Percentiles rank a stretch among this genome's conserved stretches.
phyloP scores from a whole-genome alignment of 108 stramenopile species.

The Asterionellopsis glacialis region DNA sequence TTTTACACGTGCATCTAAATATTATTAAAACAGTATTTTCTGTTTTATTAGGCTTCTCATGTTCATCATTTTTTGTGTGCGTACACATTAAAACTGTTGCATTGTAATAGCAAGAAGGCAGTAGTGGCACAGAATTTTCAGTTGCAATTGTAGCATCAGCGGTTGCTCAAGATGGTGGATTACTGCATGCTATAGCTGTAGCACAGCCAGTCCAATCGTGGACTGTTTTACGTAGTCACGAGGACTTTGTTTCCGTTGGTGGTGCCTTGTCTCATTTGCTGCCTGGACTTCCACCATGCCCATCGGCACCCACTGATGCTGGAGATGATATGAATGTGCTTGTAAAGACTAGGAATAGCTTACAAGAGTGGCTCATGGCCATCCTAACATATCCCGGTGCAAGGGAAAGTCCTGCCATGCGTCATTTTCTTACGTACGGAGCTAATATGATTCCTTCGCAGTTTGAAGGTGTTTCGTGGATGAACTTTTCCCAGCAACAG shows the following conservation, averaged over 20 bases:
- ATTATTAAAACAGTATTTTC: too few species aligned
- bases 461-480: conserved; percentile 75
- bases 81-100: too few species aligned
- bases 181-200: conserved; percentile 76
- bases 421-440: conserved; percentile 70
- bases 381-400: conserved; percentile 58
- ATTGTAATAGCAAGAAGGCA: too few species aligned
- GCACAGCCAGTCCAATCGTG: conserved; percentile 79
- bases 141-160: conserved; percentile 41
- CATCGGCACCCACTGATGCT: conserved; percentile 11
- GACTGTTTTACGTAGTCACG: conserved; percentile 80
- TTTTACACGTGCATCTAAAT: too few species aligned
- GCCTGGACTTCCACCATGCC: conserved; percentile 37
- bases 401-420: conserved; percentile 52
- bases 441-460: conserved; percentile 81
- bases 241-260: conserved; percentile 64
- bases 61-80: too few species aligned
- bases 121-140: conserved; percentile 7
- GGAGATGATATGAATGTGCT: conserved; percentile 28
- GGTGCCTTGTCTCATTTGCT: conserved; percentile 32
- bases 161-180: conserved; percentile 19
- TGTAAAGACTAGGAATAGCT: conserved; percentile 42
- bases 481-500: conserved; percentile 31
- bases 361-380: conserved; percentile 65
- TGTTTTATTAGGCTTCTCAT: too few species aligned